Percentiles rank a stretch among this genome's conserved stretches.
These are phyloP conservation scores for Trichoderma asperelloides DNA, from an alignment of 495 filamentous ascomycete genomes.

Conservation along the genomic window DNA sequence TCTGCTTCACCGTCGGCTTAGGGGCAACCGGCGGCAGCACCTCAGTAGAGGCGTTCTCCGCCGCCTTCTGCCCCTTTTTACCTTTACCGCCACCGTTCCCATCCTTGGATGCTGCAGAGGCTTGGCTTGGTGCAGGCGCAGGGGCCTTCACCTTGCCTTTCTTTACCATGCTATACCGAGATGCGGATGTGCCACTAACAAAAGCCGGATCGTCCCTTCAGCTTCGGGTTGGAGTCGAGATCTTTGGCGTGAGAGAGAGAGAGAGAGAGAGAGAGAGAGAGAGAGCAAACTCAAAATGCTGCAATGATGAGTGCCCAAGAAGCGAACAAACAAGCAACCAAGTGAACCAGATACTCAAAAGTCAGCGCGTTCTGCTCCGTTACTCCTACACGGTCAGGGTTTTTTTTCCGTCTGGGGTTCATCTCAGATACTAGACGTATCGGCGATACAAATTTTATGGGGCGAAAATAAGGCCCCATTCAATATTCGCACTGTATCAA, in stretches of 20 bases:
- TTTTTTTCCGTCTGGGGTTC: not conserved
- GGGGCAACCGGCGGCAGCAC: constrained; percentile 41
- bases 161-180: constrained; percentile 28
- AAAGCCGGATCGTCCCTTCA: not conserved
- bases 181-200: constrained; percentile 6
- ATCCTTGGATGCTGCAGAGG: constrained; percentile 30
- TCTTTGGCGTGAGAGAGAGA: not conserved
- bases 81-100: constrained; percentile 36
- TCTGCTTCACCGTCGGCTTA: constrained; percentile 69
- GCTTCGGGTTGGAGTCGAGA: too few species aligned
- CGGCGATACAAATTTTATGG: not conserved
- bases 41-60: constrained; percentile 23
- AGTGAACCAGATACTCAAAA: not conserved
- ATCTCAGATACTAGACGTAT: not conserved
- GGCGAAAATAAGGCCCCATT: not conserved
- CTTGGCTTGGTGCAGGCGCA: constrained; percentile 19
- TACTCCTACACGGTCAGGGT: not conserved
- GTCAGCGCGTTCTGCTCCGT: not conserved
- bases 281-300: not conserved
- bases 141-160: constrained; percentile 39
- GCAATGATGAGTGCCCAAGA: not conserved
- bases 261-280: not conserved
- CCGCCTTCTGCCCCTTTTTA: constrained; percentile 38
- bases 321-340: not conserved
- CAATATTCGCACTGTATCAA: not conserved